These are phyloP conservation scores for Trifolium dubium DNA, from an alignment of 306 rosid genomes.

Conservation along the genomic window DNA sequence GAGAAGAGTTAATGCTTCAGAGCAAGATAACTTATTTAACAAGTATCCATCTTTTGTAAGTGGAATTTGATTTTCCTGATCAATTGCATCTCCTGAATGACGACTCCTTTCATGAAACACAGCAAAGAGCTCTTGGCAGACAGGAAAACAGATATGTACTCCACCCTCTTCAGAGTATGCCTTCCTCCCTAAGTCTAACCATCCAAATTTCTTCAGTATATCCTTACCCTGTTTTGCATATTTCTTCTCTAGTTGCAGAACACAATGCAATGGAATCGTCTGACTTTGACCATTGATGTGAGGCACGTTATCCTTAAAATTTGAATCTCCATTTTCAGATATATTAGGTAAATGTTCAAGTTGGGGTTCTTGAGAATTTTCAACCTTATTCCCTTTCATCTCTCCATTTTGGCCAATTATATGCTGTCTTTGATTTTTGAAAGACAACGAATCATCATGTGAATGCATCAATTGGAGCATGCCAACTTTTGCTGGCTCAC, in stretches of 20 bases:
- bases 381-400: conserved; percentile 33
- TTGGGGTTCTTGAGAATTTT: conserved; percentile 39
- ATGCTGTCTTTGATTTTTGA: conserved; percentile 38
- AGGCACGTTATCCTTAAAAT: conserved; percentile 41
- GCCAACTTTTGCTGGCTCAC: conserved; percentile 78
- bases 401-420: conserved; percentile 43
- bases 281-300: conserved; percentile 42
- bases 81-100: conserved; percentile 44
- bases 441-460: conserved; percentile 46
- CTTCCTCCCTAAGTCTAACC: conserved; percentile 86
- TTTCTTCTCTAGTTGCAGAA: conserved; percentile 71
- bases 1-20: conserved; percentile 64
- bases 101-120: conserved; percentile 50
- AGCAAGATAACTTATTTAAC: conserved; percentile 49
- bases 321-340: conserved; percentile 46
- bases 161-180: conserved; percentile 68
- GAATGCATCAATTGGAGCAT: conserved; percentile 51
- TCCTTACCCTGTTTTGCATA: conserved; percentile 86
- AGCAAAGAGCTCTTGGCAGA: conserved; percentile 52
- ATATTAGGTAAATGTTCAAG: conserved; percentile 40
- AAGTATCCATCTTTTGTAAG: conserved; percentile 39
- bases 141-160: conserved; percentile 74
- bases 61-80: conserved; percentile 48
- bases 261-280: conserved; percentile 50
- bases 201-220: conserved; percentile 82